A percentile compares a stretch with the other conserved stretches of the same genome.
Evolutionary conservation across 2,329 filamentous ascomycete genomes (phyloP).

Genomic region (Botrytis pseudocinerea): DNA sequence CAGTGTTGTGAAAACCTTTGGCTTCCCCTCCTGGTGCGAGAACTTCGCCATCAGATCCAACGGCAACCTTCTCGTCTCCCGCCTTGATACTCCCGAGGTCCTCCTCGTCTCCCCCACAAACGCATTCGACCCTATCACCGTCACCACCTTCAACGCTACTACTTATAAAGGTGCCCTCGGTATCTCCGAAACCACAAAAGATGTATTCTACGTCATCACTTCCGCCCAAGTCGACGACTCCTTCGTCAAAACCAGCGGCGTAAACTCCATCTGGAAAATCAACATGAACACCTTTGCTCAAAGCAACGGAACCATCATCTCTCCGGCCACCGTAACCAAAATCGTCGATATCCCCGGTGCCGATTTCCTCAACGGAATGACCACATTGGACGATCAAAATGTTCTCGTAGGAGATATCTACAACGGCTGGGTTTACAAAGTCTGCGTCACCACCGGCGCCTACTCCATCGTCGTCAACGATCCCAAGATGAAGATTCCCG

Average conservation of each 20-base stretch:
- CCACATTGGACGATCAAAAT: constrained; percentile 25
- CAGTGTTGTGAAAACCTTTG: constrained; percentile 22
- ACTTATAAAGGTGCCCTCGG: constrained; percentile 39
- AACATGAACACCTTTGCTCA: constrained; percentile 31
- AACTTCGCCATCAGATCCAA: constrained; percentile 44
- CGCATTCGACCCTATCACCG: constrained; percentile 25
- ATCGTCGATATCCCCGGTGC: constrained; percentile 25
- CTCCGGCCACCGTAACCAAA: constrained; percentile 21
- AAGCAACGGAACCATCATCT: not conserved
- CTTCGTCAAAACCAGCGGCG: constrained; percentile 32
- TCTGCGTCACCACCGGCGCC: constrained; percentile 32
- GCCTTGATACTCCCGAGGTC: constrained; percentile 40
- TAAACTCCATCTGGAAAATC: constrained; percentile 34
- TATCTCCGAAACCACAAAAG: constrained; percentile 41
- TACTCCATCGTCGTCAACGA: constrained; percentile 36
- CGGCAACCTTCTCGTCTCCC: constrained; percentile 42
- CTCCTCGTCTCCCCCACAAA: constrained; percentile 41
- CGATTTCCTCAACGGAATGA: constrained; percentile 38
- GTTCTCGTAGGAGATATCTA: constrained; percentile 35
- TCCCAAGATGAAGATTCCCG: constrained; percentile 30
- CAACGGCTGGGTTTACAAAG: constrained; percentile 33
- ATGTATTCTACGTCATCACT: constrained; percentile 38
- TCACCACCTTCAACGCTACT: constrained; percentile 40
- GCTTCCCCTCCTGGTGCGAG: constrained; percentile 35
- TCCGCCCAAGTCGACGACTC: constrained; percentile 39